Conservation (phyloP, 164 flowering plant species). For the Nymphaea colorata region DNA sequence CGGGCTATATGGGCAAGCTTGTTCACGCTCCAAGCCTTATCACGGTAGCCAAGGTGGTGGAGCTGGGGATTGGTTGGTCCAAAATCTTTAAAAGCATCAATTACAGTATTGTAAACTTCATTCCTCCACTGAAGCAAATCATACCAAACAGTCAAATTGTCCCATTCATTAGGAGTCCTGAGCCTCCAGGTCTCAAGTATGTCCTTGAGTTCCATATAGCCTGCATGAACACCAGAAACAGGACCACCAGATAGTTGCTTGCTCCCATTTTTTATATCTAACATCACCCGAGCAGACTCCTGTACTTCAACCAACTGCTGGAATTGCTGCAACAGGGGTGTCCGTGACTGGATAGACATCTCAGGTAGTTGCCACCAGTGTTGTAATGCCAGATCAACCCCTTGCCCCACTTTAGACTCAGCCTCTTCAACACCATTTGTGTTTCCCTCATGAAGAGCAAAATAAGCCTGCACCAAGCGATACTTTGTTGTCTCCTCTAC, state of each 20-base stretch:
- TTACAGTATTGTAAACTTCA: slow-evolving; percentile 91
- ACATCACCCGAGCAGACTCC: slow-evolving; percentile 61
- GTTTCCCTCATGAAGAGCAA: slow-evolving; percentile 82
- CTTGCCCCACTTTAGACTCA: slow-evolving; percentile 79
- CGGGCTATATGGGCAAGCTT: slow-evolving; percentile 93
- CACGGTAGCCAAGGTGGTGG: slow-evolving; percentile 98
- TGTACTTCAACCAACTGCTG: slow-evolving; percentile 90
- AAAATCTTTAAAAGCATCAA: slow-evolving; percentile 94
- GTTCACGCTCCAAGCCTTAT: slow-evolving; percentile 99
- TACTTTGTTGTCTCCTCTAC: slow-evolving; percentile 87
- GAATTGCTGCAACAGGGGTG: slow-evolving; percentile 84
- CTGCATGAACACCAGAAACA: slow-evolving; percentile 51
- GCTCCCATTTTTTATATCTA: slow-evolving; percentile 28
- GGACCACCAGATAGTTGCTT: slow-evolving; percentile 58
- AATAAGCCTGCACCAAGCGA: slow-evolving; percentile 66
- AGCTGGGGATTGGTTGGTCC: slow-evolving; percentile 60
- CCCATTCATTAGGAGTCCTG: slow-evolving; percentile 99
- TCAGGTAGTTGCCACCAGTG: slow-evolving; percentile 98
- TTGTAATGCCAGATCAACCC: slow-evolving; percentile 79
- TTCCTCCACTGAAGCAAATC: slow-evolving; percentile 99
- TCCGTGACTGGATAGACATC: slow-evolving; percentile 74
- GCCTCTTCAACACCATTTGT: slow-evolving; percentile 81
- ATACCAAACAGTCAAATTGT: slow-evolving; percentile 90
- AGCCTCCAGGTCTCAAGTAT: slow-evolving; percentile 99
- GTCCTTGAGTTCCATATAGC: slow-evolving; percentile 91